phyloP scores from a whole-genome alignment of 2,329 filamentous ascomycete genomes.

The Penicillium decumbens region DNA sequence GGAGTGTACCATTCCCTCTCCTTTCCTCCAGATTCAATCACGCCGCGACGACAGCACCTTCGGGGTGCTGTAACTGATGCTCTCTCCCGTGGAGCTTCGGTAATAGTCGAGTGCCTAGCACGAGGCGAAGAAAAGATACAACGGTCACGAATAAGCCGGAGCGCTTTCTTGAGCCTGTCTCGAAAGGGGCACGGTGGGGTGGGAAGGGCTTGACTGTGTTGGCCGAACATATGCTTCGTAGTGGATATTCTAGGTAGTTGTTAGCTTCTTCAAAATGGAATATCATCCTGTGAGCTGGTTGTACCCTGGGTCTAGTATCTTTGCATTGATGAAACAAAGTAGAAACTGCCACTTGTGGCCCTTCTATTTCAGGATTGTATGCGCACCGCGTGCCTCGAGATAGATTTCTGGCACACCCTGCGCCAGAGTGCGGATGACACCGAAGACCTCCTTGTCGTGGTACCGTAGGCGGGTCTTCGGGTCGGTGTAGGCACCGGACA shows the following conservation, averaged over 20 bases:
- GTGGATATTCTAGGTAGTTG: slow-evolving; percentile 1
- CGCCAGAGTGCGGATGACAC: slow-evolving; percentile 70
- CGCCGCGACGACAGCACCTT: slow-evolving; percentile 53
- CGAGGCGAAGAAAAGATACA: slow-evolving; percentile 67
- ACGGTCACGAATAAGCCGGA: slow-evolving; percentile 99
- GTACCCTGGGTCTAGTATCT: background rate
- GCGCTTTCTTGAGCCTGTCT: slow-evolving; percentile 78
- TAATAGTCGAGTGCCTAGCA: slow-evolving; percentile 60
- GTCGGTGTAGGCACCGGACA: slow-evolving; percentile 87
- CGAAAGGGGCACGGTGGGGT: slow-evolving; percentile 76
- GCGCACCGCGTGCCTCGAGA: slow-evolving; percentile 81
- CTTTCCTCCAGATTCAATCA: slow-evolving; percentile 8
- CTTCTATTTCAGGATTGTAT: slow-evolving; percentile 78
- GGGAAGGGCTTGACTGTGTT: slow-evolving; percentile 95
- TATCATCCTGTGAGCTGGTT: background rate
- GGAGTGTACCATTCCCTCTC: background rate
- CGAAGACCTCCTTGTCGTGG: slow-evolving; percentile 88
- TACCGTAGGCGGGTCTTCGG: slow-evolving; percentile 93
- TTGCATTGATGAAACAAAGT: background rate
- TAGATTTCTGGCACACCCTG: slow-evolving; percentile 84
- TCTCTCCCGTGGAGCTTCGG: slow-evolving; percentile 67
- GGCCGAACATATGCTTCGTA: slow-evolving; percentile 61
- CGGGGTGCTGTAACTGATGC: slow-evolving; percentile 56
- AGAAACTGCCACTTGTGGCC: background rate
- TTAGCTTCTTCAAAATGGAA: background rate